phyloP scores from a whole-genome alignment of 495 filamentous ascomycete genomes.

The Neurospora sp. region DNA sequence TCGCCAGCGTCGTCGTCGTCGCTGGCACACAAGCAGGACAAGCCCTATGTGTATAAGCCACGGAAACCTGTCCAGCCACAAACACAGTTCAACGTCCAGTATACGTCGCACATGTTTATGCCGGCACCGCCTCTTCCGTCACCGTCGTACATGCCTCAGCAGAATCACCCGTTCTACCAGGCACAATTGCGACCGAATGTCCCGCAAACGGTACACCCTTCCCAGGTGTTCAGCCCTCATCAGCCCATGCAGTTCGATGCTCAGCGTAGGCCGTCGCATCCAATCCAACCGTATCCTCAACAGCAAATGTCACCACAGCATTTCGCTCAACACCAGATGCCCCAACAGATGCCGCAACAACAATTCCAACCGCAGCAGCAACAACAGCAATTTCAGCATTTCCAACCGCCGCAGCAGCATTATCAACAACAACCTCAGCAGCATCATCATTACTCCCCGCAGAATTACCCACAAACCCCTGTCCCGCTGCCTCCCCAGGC shows the following conservation, averaged over 20 bases:
- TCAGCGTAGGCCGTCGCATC: background rate
- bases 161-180: constrained; percentile 10
- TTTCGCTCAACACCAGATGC: background rate
- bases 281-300: background rate
- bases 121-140: constrained; percentile 16
- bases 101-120: constrained; percentile 30
- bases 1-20: background rate
- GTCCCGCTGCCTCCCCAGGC: background rate
- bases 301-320: background rate
- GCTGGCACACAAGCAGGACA: constrained; percentile 22
- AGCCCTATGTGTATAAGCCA: constrained; percentile 49
- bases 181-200: background rate
- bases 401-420: background rate
- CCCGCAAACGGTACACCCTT: background rate
- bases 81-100: constrained; percentile 24
- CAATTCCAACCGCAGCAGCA: constrained; percentile 1
- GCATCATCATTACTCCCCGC: background rate
- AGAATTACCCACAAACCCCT: background rate
- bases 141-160: background rate
- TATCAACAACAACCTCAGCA: background rate
- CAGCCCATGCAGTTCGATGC: background rate
- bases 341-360: constrained; percentile 4
- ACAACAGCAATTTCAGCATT: background rate
- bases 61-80: constrained; percentile 26
- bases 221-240: background rate